phyloP scores from a whole-genome alignment of 805 yeast genomes.

The Candida odintsovae region DNA sequence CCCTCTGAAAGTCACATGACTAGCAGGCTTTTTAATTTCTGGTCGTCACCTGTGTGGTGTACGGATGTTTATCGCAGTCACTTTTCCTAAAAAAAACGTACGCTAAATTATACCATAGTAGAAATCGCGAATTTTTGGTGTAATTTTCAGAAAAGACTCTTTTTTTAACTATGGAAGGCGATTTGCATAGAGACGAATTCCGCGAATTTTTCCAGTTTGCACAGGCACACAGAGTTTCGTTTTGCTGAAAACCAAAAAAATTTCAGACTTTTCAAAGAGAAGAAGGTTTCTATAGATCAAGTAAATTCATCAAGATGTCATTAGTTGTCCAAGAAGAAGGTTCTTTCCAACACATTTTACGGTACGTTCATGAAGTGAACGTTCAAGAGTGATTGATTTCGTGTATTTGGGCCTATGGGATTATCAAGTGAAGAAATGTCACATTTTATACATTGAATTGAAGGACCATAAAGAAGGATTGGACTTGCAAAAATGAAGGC shows the following conservation, averaged over 20 bases:
- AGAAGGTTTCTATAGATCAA: background rate
- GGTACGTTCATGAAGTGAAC: constrained; percentile 52
- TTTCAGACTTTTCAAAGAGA: background rate
- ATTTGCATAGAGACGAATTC: background rate
- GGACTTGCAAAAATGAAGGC: background rate
- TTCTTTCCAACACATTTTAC: constrained; percentile 99
- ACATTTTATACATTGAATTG: background rate
- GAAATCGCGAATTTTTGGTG: background rate
- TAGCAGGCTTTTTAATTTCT: no score
- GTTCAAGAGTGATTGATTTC: background rate
- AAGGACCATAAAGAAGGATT: background rate
- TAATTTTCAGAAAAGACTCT: background rate
- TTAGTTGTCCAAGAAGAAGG: constrained; percentile 98
- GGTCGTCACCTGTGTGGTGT: no score
- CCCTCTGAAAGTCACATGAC: background rate
- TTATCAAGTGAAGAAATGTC: background rate
- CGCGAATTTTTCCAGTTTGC: background rate
- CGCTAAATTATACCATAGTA: no score
- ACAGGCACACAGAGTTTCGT: background rate
- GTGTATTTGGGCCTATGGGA: background rate
- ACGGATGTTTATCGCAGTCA: background rate
- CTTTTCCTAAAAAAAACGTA: no score
- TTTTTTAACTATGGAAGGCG: background rate
- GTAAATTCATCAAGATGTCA: constrained; percentile 52
- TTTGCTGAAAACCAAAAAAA: background rate